These are phyloP conservation scores for Poteriospumella lacustris DNA, from an alignment of 108 stramenopile species.

Conservation along the genomic window DNA sequence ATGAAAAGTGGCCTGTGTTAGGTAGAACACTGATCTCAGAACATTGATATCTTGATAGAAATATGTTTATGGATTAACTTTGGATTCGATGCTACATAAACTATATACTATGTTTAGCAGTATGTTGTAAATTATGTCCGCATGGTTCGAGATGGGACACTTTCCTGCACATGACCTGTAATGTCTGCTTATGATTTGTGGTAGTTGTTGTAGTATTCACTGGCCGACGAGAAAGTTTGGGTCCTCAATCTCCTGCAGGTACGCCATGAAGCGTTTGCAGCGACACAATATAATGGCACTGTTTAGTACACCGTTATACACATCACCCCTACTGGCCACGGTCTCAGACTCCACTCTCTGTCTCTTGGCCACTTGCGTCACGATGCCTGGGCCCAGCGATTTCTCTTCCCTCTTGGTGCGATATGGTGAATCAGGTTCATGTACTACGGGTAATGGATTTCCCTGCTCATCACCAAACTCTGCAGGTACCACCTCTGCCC, in stretches of 20 bases:
- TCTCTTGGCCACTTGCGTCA: slow-evolving; percentile 6
- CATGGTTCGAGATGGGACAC: slow-evolving; percentile 6
- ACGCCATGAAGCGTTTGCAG: slow-evolving; percentile 6
- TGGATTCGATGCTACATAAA: slow-evolving; percentile 8
- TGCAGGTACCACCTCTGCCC: background rate
- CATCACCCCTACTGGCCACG: slow-evolving; percentile 5
- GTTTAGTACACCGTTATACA: slow-evolving; percentile 8
- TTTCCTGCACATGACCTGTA: slow-evolving; percentile 7
- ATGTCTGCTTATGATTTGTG: slow-evolving; percentile 8
- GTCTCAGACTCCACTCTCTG: slow-evolving; percentile 6
- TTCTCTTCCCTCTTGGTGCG: background rate
- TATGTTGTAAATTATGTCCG: slow-evolving; percentile 8
- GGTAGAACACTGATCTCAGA: slow-evolving; percentile 7
- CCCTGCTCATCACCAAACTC: slow-evolving; percentile 1
- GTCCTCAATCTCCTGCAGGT: slow-evolving; percentile 6
- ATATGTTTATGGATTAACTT: slow-evolving; percentile 9
- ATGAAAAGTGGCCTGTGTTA: slow-evolving; percentile 7
- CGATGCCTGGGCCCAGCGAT: slow-evolving; percentile 5
- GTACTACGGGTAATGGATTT: slow-evolving; percentile 7
- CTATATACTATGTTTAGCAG: slow-evolving; percentile 8
- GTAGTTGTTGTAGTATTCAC: slow-evolving; percentile 8
- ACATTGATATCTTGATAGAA: slow-evolving; percentile 9
- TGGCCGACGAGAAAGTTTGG: slow-evolving; percentile 2
- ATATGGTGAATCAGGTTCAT: slow-evolving; percentile 8
- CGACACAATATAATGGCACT: slow-evolving; percentile 7